Percentiles rank a stretch among this genome's conserved stretches.
Conservation (phyloP, 371 early-diverging fungal species). For the Mortierella sp. region DNA sequence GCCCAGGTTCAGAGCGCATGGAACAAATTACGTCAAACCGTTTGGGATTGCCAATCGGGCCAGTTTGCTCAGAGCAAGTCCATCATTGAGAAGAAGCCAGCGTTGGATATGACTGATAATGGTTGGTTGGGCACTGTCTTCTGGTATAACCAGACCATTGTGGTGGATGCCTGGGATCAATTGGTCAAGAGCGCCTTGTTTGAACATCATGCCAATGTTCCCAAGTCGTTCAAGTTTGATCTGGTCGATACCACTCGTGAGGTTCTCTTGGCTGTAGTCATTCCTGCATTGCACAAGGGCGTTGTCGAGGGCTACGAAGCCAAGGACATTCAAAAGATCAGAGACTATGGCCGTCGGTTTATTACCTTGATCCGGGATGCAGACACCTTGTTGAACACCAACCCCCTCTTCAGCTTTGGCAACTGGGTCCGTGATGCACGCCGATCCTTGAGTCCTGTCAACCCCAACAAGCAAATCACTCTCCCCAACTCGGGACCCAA, state of each 20-base stretch:
- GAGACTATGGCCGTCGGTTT: slow-evolving; percentile 21
- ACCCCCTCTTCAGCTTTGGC: slow-evolving; percentile 31
- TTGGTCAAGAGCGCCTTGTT: slow-evolving; percentile 17
- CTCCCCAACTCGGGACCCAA: neutral
- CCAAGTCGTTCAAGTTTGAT: slow-evolving; percentile 33
- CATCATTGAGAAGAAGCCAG: slow-evolving; percentile 33
- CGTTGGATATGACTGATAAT: slow-evolving; percentile 19
- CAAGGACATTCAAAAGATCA: slow-evolving; percentile 23
- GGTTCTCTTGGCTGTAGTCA: slow-evolving; percentile 26
- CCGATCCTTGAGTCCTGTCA: slow-evolving; percentile 20
- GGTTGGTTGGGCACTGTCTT: slow-evolving; percentile 36
- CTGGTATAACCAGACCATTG: slow-evolving; percentile 34
- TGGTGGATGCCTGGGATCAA: slow-evolving; percentile 39
- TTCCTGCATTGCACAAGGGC: slow-evolving; percentile 26
- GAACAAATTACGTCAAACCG: slow-evolving; percentile 29
- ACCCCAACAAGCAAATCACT: slow-evolving; percentile 1
- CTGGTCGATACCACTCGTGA: slow-evolving; percentile 49
- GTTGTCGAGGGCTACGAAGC: slow-evolving; percentile 27
- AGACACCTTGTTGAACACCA: slow-evolving; percentile 26
- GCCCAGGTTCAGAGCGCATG: slow-evolving; percentile 29
- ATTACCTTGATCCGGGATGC: slow-evolving; percentile 23
- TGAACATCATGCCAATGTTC: slow-evolving; percentile 16
- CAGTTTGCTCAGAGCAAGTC: slow-evolving; percentile 35
- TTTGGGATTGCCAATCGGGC: slow-evolving; percentile 24
- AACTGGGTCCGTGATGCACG: slow-evolving; percentile 18